Evolutionary conservation across 2,329 filamentous ascomycete genomes (phyloP), one percentile per base, ranked within the genome.

Genomic region (Calcarisporium arbuscula): DNA sequence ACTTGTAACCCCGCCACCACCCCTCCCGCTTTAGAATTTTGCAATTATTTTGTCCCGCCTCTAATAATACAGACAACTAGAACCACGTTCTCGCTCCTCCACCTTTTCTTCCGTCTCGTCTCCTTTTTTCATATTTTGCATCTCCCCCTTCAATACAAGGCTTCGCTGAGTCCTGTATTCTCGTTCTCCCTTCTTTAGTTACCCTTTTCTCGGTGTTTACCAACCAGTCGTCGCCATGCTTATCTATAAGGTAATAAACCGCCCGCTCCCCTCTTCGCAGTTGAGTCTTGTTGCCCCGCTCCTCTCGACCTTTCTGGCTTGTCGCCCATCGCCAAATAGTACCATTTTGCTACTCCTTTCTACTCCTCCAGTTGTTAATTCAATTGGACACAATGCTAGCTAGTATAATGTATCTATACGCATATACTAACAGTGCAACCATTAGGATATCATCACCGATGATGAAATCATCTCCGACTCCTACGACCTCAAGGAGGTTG

Each of bases 381-480:
- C n/a, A n/a, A n/a, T n/a, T n/a, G n/a, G n/a, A n/a, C n/a, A n/a
- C n/a, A n/a, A n/a, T n/a, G n/a, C n/a, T n/a, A n/a, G n/a, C n/a
- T n/a, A n/a, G n/a, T n/a, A n/a, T n/a, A n/a, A n/a, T n/a, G n/a
- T n/a, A n/a, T n/a, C n/a, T n/a, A 4, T 23, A 25, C 30, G 15
- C 25, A n/a, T 16, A 30, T 28, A 35, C 46, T 54, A 49, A 54
- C 50, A 40, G 49, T 50, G 46, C 51, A 49, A 47, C 41, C 26
- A 30, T 42, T 55, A 98, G 92, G 92, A 98, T 62, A 68, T 92
- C 54, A 62, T 95, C 67, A 85, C 78, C 65, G 85, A 71, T 49
- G 90, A 95, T 70, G 92, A 98, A 82, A 77, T 98, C 64, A 81
- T 96, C 80, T 94, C 92, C 57, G 90, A 96, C 71, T 92, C 85